Base-by-base conservation (phyloP, 805 yeast genomes). In the Jamesozyma gamospora region DNA sequence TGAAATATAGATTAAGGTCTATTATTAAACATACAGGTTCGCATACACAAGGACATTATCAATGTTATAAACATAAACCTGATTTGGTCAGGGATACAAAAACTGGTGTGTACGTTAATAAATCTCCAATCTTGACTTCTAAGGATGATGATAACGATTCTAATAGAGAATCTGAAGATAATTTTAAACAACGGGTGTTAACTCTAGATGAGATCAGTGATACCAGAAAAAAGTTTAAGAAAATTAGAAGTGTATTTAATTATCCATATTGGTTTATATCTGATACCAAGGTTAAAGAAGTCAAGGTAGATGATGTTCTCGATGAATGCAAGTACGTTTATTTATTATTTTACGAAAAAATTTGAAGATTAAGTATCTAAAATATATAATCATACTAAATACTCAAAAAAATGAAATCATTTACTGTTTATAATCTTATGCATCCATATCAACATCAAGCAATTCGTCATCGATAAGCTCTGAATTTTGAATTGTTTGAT, bases 1-100 rank as follows among this genome's bases (percentile, higher is more conserved):
- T 62, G 43, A 69, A 64, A 31, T 87, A 84, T 56, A 65, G 66
- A 43, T 66, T 92, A 28, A 73, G 71, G 45, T 82, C 96, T 0
- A 65, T 85, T 45, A 77, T 92, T 15, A 72, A 87, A 47, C 97
- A 92, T 56, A 75, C 79, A 34, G 98, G 98, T 0, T 77, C 90
- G 1, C 96, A 88, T 59, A 71, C 78, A 16, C 74, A 77, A 33
- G 97, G 97, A 1, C 97, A 88, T 55, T 88, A 87, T 56, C 95
- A 88, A 52, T 84, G 95, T 51, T 85, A 76, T 56, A 78, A 82
- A 45, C 77, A 76, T 35, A 88, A 87, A 55, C 90, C 92, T 2
- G 56, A 71, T 3, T 71, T 69, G 41, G 51, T 58, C 17, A 61
- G 59, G 41, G 63, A 56, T 32, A 42, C 47, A 0, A 21, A 19